phyloP scores from a whole-genome alignment of 2,329 filamentous ascomycete species.

The Clonostachys rosea region DNA sequence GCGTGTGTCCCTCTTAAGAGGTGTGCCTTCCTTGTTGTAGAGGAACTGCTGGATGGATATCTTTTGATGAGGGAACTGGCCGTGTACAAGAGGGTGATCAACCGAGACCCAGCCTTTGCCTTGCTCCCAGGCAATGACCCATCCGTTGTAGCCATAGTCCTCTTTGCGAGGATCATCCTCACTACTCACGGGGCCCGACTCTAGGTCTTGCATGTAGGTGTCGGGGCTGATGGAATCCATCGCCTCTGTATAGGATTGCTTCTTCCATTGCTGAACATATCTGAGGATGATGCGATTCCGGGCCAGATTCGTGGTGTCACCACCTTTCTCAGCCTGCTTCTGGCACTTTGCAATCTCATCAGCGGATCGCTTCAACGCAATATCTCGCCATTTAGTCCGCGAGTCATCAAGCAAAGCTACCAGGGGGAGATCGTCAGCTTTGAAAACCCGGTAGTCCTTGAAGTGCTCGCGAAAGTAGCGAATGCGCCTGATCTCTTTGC shows the following conservation, averaged over 20 bases:
- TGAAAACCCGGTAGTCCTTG: constrained; percentile 9
- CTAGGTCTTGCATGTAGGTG: constrained; percentile 6
- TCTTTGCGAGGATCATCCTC: constrained; percentile 8
- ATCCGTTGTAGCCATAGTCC: constrained; percentile 10
- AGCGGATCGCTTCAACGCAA: constrained; percentile 3
- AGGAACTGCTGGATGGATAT: constrained; percentile 12
- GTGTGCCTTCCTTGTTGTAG: constrained; percentile 10
- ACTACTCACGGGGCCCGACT: constrained; percentile 1
- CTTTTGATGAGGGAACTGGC: constrained; percentile 12
- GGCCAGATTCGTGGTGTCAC: not conserved
- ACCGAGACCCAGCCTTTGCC: constrained; percentile 5
- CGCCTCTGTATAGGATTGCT: constrained; percentile 2
- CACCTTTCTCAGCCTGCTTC: constrained; percentile 4
- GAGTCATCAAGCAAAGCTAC: constrained; percentile 9
- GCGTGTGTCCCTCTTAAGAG: constrained; percentile 7
- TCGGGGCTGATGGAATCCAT: constrained; percentile 4
- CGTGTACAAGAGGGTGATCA: constrained; percentile 8
- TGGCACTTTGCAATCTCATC: constrained; percentile 6
- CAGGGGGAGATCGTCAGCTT: constrained; percentile 4
- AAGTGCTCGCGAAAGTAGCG: constrained; percentile 9
- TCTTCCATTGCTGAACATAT: constrained; percentile 6
- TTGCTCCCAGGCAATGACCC: constrained; percentile 9
- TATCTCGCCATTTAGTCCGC: constrained; percentile 8
- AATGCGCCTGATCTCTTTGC: constrained; percentile 9
- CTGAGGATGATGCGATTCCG: constrained; percentile 4